Base-by-base conservation (phyloP, 345 rosid species). In the Nephelium lappaceum region DNA sequence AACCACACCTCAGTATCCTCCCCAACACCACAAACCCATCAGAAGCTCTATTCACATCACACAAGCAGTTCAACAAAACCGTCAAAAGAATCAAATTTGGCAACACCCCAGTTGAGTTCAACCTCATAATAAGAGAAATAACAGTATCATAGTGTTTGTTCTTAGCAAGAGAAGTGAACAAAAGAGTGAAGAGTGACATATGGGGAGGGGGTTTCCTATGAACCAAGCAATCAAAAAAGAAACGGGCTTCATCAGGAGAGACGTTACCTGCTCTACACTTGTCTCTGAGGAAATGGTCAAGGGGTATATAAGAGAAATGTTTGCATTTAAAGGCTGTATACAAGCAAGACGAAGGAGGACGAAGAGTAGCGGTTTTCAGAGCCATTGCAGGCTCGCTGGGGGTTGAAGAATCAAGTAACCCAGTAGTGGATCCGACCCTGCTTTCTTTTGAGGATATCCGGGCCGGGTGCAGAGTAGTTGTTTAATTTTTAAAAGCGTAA, bases 21-120 rank as follows among this genome's bases (percentile, higher is more conserved):
- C 86, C 83, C 21, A 85, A 58, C 42, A 81, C 86, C 18, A 41
- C 42, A 77, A 83, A 77, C 19, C 83, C 86, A 25, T 57, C 83
- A 25, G 47, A 11, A 2, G 72, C 53, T 51, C 57, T 51, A 51
- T 14, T 51, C 4, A 15, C 5, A 51, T 51, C 12, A 7, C 57
- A 51, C 19, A 51, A 15, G 61, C 81, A 78, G 81, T 73, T 69
- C 25, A 81, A 9, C 76, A 85, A 36, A 36, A 81, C 68, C 31
- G 79, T 81, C 63, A 86, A 72, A 10, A 76, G 47, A 71, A 74
- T 51, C 14, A 76, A 79, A 79, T 79, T 76, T 8, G 45, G 38
- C 38, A 65, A 24, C 41, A 83, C 4, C 18, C 7, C 16, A 51
- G 57, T 51, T 4, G 57, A 11, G 14, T 11, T 51, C 57, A 51